Evolutionary conservation across 2,329 filamentous ascomycete genomes (phyloP), one percentile per base, ranked within the genome.

Genomic region (Ophiostoma ulmi): DNA sequence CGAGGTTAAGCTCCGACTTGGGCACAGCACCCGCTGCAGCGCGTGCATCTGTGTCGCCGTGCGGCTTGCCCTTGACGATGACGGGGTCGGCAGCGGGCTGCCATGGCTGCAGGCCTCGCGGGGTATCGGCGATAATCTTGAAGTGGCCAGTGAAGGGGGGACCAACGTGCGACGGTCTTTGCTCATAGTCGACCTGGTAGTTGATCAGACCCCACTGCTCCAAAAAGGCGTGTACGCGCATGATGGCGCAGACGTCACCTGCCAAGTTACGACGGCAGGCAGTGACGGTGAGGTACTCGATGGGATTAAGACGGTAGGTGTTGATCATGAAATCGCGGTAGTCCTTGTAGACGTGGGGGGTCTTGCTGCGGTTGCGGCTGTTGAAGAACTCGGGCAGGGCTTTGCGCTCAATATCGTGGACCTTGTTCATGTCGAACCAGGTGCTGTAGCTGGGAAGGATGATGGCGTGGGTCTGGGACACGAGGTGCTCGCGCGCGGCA

Each of bases 241-340:
- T 99, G 76, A 99, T 99, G 55, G 95, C 94, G 82, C 95, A 99
- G 41, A 99, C 95, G 80, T 99, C 95, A 74, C 95, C 95, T 31
- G 95, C 95, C 77, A 99, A 82, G 79, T 99, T 99, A 75, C 95
- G 88, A 74, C 95, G 87, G 79, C 95, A 99, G 68, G 95, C 95
- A 13, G 95, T 99, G 70, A 99, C 94, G 5, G 95, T 99, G 70
- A 99, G 85, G 78, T 99, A 99, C 80, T 99, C 95, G 70, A 93
- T 87, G 5, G 95, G 95, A 78, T 98, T 99, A 71, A 99, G 83
- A 52, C 95, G 90, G 81, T 99, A 99, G 17, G 95, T 98, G 83
- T 99, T 99, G 83, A 99, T 93, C 95, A 99, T 99, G 78, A 99
- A 99, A 78, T 99, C 95, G 75, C 95, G 90, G 81, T 99, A 99